A percentile compares a stretch with the other conserved stretches of the same genome.
Conservation (phyloP, 352 stramenopile genomes). For the Halophytophthora polymorphica region DNA sequence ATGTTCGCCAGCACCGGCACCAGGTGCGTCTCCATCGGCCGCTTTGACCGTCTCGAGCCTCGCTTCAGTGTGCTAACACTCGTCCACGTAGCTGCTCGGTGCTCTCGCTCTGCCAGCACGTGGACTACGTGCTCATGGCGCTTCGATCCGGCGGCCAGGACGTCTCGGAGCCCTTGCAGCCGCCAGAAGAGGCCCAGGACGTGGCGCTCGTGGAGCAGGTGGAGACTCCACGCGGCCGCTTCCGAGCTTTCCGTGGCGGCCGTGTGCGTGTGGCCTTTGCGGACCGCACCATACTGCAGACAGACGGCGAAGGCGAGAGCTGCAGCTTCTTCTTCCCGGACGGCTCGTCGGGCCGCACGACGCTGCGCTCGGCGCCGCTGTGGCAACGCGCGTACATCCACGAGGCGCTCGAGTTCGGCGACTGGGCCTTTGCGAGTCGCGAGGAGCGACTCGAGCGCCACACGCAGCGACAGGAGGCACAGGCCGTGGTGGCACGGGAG, state of each 20-base stretch:
- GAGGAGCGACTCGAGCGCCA: slow-evolving; percentile 47
- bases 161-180: background rate
- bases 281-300: slow-evolving; percentile 71
- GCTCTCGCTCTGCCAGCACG: slow-evolving; percentile 27
- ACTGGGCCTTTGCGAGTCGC: slow-evolving; percentile 64
- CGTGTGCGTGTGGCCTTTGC: slow-evolving; percentile 59
- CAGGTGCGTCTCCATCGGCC: background rate
- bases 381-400: slow-evolving; percentile 49
- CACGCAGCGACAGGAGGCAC: slow-evolving; percentile 23
- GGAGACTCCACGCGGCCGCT: slow-evolving; percentile 52
- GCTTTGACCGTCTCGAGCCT: too few relatives aligned
- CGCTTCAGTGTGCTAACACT: background rate
- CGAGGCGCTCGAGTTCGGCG: slow-evolving; percentile 50
- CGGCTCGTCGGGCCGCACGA: slow-evolving; percentile 35
- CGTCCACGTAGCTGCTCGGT: slow-evolving; percentile 5
- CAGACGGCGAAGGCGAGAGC: slow-evolving; percentile 28
- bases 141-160: slow-evolving; percentile 11
- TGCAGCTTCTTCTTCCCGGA: slow-evolving; percentile 59
- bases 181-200: slow-evolving; percentile 3
- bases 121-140: slow-evolving; percentile 29
- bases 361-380: slow-evolving; percentile 32
- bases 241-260: slow-evolving; percentile 65
- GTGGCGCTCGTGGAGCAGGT: slow-evolving; percentile 31
- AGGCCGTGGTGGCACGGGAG: slow-evolving; percentile 30
- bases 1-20: slow-evolving; percentile 13